These are phyloP conservation scores for Colletotrichum sp. DNA, from an alignment of 2,329 filamentous ascomycete genomes.

Conservation along the genomic window DNA sequence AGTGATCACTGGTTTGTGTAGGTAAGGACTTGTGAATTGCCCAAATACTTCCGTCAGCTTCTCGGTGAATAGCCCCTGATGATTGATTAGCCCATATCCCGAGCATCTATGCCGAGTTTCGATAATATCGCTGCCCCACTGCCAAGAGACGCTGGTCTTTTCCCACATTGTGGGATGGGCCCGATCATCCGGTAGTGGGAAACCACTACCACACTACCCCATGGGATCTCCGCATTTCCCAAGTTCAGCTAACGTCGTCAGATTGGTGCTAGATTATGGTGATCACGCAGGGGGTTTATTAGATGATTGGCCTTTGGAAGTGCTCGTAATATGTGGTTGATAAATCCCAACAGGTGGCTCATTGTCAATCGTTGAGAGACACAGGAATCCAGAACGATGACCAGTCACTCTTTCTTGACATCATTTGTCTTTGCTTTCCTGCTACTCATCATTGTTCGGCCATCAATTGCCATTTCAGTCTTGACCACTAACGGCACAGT, in stretches of 20 bases:
- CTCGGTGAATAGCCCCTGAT: background rate
- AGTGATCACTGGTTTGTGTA: background rate
- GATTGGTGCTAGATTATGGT: background rate
- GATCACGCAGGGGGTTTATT: background rate
- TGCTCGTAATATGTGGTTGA: background rate
- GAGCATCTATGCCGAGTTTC: background rate
- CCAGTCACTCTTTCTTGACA: background rate
- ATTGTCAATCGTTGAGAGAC: background rate
- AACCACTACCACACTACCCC: background rate
- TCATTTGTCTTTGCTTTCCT: background rate
- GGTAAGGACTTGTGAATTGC: background rate
- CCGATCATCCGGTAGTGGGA: background rate
- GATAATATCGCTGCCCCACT: background rate
- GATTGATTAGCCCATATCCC: background rate
- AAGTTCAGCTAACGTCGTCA: background rate
- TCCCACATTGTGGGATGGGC: background rate
- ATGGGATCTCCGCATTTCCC: background rate
- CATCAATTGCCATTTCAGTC: background rate
- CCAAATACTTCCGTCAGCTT: background rate
- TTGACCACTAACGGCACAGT: background rate
- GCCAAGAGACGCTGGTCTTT: background rate
- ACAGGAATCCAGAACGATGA: fast-evolving
- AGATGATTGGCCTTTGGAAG: background rate
- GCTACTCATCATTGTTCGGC: fast-evolving
- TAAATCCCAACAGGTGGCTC: background rate